Evolutionary conservation across 352 stramenopile genomes (phyloP).

Genomic region (Pythium phragmitis): DNA sequence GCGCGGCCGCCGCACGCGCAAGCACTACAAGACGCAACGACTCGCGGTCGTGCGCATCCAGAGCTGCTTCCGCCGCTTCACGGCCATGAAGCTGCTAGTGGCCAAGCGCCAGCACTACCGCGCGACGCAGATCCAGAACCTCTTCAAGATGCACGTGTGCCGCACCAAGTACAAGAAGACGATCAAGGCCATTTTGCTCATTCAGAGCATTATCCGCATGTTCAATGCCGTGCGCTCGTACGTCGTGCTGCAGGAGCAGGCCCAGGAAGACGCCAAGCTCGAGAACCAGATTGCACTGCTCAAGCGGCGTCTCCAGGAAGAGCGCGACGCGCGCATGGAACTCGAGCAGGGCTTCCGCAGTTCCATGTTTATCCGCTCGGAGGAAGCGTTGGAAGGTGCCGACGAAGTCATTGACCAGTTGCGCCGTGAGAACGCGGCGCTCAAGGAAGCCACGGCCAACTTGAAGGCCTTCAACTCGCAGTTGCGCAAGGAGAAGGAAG

Average conservation of each 20-base stretch:
- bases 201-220: conserved; percentile 84
- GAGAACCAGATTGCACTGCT: conserved; percentile 94
- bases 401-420: conserved; percentile 86
- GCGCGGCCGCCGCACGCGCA: conserved; percentile 42
- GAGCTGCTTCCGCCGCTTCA: conserved; percentile 57
- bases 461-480: conserved; percentile 82
- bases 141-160: conserved; percentile 82
- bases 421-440: conserved; percentile 67
- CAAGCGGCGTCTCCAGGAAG: conserved; percentile 91
- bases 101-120: conserved; percentile 62
- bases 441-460: conserved; percentile 86
- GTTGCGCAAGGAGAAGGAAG: conserved; percentile 88
- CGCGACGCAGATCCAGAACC: conserved; percentile 81
- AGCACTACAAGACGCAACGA: conserved; percentile 66
- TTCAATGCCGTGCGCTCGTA: conserved; percentile 77
- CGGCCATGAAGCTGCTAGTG: conserved; percentile 58
- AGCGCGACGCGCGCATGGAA: conserved; percentile 83
- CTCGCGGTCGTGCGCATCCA: conserved; percentile 61
- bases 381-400: conserved; percentile 76
- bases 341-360: conserved; percentile 71
- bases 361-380: conserved; percentile 79
- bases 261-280: conserved; percentile 94
- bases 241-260: conserved; percentile 76
- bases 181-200: conserved; percentile 63
- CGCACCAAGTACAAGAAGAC: conserved; percentile 64